Evolutionary conservation across 1,284 basidiomycete species (phyloP).

Genomic region (Ganoderma sinense): DNA sequence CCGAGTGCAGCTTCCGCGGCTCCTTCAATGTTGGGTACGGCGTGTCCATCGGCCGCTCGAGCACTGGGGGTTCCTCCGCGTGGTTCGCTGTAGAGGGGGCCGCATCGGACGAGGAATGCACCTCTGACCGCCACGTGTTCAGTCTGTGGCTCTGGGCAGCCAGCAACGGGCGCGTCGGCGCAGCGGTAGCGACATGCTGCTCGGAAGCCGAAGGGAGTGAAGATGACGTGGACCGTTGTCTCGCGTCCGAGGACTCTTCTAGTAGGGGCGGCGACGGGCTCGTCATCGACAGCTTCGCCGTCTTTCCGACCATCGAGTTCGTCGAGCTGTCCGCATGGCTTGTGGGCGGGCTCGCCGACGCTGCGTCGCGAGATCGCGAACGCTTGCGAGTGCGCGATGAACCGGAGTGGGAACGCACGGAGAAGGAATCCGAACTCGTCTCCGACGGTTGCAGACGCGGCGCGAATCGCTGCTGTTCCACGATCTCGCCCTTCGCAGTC

Average conservation of each 20-base stretch:
- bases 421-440: constrained; percentile 28
- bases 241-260: neutral
- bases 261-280: constrained; percentile 23
- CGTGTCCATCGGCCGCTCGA: neutral
- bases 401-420: constrained; percentile 9
- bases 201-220: constrained; percentile 1
- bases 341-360: constrained; percentile 27
- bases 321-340: constrained; percentile 32
- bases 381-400: constrained; percentile 7
- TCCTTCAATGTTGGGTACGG: constrained; percentile 32
- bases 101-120: constrained; percentile 28
- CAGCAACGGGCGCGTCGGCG: constrained; percentile 10
- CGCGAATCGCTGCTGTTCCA: constrained; percentile 1
- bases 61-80: neutral
- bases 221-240: neutral
- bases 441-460: constrained; percentile 15
- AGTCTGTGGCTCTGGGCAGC: constrained; percentile 32
- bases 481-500: constrained; percentile 2
- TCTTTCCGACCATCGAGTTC: constrained; percentile 31
- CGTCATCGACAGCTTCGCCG: constrained; percentile 25
- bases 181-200: neutral
- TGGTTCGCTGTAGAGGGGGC: neutral
- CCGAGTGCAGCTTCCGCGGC: constrained; percentile 63
- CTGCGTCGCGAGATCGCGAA: constrained; percentile 10
- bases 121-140: constrained; percentile 40